These are phyloP conservation scores for Neurospora sp. DNA, from an alignment of 495 filamentous ascomycete species.

Conservation along the genomic window DNA sequence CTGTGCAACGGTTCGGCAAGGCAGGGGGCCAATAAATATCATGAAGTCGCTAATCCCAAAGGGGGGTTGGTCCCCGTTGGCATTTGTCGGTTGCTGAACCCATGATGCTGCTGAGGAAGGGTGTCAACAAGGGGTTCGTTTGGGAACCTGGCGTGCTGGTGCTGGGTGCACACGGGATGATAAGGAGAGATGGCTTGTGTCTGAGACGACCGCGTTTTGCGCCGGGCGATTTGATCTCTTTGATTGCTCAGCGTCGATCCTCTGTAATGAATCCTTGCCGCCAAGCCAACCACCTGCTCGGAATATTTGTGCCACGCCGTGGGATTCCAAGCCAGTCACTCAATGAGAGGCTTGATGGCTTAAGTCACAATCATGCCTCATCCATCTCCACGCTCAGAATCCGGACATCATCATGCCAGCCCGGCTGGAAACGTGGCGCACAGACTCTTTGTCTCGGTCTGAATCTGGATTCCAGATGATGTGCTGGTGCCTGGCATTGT, in stretches of 20 bases:
- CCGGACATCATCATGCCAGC: neutral
- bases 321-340: neutral
- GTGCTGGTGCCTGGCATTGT: neutral
- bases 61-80: neutral
- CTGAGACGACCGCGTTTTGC: conserved; percentile 7
- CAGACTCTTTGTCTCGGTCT: neutral
- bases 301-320: neutral
- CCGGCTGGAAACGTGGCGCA: neutral
- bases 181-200: neutral
- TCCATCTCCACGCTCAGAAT: neutral
- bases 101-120: neutral
- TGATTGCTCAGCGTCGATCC: conserved; percentile 8
- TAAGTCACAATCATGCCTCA: neutral
- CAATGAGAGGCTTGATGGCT: neutral
- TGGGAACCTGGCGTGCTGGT: neutral
- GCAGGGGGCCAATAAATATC: neutral
- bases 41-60: neutral
- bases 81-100: neutral
- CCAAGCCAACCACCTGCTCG: neutral
- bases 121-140: neutral
- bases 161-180: neutral
- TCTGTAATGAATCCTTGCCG: conserved; percentile 7
- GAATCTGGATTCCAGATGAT: neutral
- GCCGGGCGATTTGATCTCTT: conserved; percentile 11
- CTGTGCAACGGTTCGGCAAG: neutral